These are phyloP conservation scores for Brettanomyces custersianus DNA, from an alignment of 805 yeast genomes.

Conservation along the genomic window DNA sequence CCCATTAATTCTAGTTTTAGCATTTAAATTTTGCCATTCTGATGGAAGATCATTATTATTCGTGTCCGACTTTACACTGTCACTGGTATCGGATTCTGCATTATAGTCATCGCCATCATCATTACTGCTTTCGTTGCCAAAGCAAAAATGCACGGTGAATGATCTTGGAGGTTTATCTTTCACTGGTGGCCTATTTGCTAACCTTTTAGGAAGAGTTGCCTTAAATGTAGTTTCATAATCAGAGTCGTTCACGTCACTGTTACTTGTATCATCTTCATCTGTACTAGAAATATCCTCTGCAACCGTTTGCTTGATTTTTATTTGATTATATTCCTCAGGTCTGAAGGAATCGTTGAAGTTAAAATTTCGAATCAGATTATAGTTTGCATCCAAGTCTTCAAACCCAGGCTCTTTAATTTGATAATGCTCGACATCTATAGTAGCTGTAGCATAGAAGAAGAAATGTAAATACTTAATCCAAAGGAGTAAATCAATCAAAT, in stretches of 20 bases:
- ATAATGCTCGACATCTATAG: slow-evolving; percentile 39
- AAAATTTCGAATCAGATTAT: slow-evolving; percentile 20
- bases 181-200: slow-evolving; percentile 16
- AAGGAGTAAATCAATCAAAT: slow-evolving; percentile 14
- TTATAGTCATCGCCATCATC: slow-evolving; percentile 5
- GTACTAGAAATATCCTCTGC: slow-evolving; percentile 10
- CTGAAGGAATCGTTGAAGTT: slow-evolving; percentile 18
- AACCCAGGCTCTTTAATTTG: slow-evolving; percentile 34
- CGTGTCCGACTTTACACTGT: neutral
- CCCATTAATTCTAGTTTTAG: slow-evolving; percentile 3
- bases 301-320: slow-evolving; percentile 17
- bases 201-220: slow-evolving; percentile 13
- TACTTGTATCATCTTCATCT: neutral
- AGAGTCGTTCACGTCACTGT: slow-evolving; percentile 3
- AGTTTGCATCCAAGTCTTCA: slow-evolving; percentile 28
- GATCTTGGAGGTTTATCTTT: slow-evolving; percentile 27
- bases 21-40: neutral
- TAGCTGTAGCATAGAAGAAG: slow-evolving; percentile 39
- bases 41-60: neutral
- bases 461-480: slow-evolving; percentile 27
- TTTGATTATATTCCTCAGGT: slow-evolving; percentile 15
- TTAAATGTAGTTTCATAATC: slow-evolving; percentile 7
- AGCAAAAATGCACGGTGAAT: slow-evolving; percentile 21
- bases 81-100: neutral
- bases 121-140: slow-evolving; percentile 7